Evolutionary conservation across 208 protist species (phyloP), one percentile per base, ranked within the genome.

Genomic region (Wallacemonas sp.): DNA sequence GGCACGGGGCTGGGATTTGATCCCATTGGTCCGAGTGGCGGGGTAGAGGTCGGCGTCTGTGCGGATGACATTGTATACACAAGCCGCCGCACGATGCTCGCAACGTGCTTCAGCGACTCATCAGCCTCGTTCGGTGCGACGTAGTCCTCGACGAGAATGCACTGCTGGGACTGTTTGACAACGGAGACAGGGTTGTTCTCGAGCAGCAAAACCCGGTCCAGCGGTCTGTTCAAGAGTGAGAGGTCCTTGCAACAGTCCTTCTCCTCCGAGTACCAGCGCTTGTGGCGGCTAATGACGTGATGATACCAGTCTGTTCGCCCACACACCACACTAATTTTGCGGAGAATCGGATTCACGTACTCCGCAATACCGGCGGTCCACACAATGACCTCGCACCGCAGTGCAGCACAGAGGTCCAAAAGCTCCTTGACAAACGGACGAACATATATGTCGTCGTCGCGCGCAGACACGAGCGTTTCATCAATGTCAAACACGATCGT

Each of bases 141-240:
- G 66, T 91, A 96, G 71, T 96, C 91, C 55, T 90, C 80, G 1
- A 96, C 68, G 15, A 96, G 62, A 14, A 96, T 64, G 31, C 71
- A 72, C 36, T 80, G 47, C 30, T 34, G n/a, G 9, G 78, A 79
- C 41, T 96, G 87, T 39, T 51, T 51, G 1, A 75, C 39, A 14
- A 93, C 75, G 9, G 86, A 90, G 1, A 79, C 62, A 12, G 91
- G 88, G 65, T 79, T 94, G 66, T 96, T 96, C 62, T 94, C 88
- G n/a, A 96, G 28, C 49, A 94, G 51, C 17, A 94, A 15, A 5
- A 92, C 67, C 12, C 79, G 78, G 8, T 79, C 63, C 27, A 89
- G 14, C 3, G 68, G 69, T 5, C 88, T 71, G 12, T 81, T 84
- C 1, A 96, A 77, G 1, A 68, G 61, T 0, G 64, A 63, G 2